Conservation (phyloP, 331 rosid species). For the Acacia concinna region DNA sequence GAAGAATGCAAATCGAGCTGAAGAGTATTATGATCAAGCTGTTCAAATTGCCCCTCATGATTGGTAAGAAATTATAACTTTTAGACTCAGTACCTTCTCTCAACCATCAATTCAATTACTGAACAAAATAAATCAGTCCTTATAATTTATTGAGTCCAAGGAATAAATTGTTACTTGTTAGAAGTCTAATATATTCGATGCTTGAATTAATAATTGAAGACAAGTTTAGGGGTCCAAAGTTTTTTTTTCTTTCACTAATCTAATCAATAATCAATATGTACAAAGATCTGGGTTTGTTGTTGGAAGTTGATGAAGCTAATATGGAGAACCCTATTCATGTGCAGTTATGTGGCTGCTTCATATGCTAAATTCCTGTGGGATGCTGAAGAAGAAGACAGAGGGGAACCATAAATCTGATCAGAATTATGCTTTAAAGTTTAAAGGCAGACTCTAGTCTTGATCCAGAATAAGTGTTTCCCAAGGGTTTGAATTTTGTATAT, state of each 20-base stretch:
- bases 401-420: conserved; percentile 32
- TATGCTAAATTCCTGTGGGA: conserved; percentile 91
- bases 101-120: not conserved
- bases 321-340: not conserved
- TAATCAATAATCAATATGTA: not conserved
- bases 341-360: conserved; percentile 79
- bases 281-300: not conserved
- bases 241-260: not conserved
- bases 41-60: conserved; percentile 62
- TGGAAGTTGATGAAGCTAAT: conserved; percentile 24
- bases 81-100: not conserved
- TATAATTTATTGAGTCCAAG: not conserved
- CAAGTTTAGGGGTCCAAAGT: not conserved
- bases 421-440: conserved; percentile 31
- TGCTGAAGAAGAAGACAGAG: conserved; percentile 50
- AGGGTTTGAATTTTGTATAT: not conserved
- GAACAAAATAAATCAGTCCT: not conserved
- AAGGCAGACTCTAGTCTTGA: conserved; percentile 42
- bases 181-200: not conserved
- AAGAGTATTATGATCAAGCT: conserved; percentile 71
- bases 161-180: no score
- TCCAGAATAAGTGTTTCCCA: not conserved
- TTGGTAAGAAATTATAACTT: conserved; percentile 41
- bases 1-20: conserved; percentile 63
- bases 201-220: not conserved